Percentiles rank a stretch among this genome's conserved stretches.
These are phyloP conservation scores for Microsporum audouinii DNA, from an alignment of 2,329 filamentous ascomycete genomes.

Conservation along the genomic window DNA sequence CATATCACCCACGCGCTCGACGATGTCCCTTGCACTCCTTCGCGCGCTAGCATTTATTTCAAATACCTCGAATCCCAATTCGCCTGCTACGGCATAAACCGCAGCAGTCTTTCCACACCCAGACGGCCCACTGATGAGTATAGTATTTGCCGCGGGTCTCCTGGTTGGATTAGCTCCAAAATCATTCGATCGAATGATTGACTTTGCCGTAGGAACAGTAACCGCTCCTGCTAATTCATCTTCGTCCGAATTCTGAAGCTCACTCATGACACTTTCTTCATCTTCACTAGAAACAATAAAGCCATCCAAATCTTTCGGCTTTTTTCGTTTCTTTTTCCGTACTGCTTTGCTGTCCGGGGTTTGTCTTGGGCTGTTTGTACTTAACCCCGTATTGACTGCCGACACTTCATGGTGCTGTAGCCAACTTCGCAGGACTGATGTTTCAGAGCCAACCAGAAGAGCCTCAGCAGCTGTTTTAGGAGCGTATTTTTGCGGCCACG, in stretches of 20 bases:
- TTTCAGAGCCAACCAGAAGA: conserved; percentile 62
- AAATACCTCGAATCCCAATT: conserved; percentile 86
- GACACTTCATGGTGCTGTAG: conserved; percentile 63
- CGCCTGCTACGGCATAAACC: conserved; percentile 81
- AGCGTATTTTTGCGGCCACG: conserved; percentile 79
- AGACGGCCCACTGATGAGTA: conserved; percentile 79
- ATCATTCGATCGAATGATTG: conserved; percentile 34
- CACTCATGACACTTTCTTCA: conserved; percentile 57
- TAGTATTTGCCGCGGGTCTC: conserved; percentile 53
- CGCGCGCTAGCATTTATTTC: conserved; percentile 81
- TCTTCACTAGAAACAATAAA: conserved; percentile 74
- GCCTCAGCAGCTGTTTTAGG: conserved; percentile 59
- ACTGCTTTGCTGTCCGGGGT: conserved; percentile 23
- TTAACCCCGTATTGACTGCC: conserved; percentile 52
- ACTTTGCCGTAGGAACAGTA: conserved; percentile 28
- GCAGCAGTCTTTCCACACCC: conserved; percentile 90
- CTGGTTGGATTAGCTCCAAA: conserved; percentile 22
- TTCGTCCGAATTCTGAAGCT: conserved; percentile 47
- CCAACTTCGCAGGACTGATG: conserved; percentile 66
- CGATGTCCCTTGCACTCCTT: conserved; percentile 75
- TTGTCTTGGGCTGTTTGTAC: conserved; percentile 16
- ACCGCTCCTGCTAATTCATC: conserved; percentile 32
- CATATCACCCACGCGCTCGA: conserved; percentile 94
- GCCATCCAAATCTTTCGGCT: conserved; percentile 59
- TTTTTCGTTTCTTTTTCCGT: conserved; percentile 48